These are phyloP conservation scores for Penicillium argentinense DNA, from an alignment of 495 filamentous ascomycete genomes.

Conservation along the genomic window DNA sequence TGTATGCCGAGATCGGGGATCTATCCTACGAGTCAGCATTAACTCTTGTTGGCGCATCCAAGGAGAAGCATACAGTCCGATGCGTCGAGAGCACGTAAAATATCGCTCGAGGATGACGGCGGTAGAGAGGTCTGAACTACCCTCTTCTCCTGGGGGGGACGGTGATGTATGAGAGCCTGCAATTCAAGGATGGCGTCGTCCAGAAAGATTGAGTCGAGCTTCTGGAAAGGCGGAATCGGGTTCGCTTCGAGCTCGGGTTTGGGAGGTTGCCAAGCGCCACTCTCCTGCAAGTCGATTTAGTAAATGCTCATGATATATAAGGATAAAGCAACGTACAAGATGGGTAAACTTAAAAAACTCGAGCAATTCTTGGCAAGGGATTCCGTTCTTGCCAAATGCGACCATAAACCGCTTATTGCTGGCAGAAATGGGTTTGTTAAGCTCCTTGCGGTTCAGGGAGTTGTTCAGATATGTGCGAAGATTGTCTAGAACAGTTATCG, in stretches of 20 bases:
- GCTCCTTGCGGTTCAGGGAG: slow-evolving; percentile 46
- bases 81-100: slow-evolving; percentile 49
- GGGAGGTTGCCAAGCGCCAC: slow-evolving; percentile 49
- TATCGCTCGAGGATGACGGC: slow-evolving; percentile 34
- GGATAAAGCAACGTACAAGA: neutral
- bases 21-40: slow-evolving; percentile 18
- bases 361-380: slow-evolving; percentile 61
- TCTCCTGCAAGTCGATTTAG: slow-evolving; percentile 26
- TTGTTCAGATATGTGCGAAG: slow-evolving; percentile 64
- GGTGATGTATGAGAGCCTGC: slow-evolving; percentile 41
- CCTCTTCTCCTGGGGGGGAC: slow-evolving; percentile 46
- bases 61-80: slow-evolving; percentile 41
- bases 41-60: neutral
- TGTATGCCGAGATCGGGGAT: slow-evolving; percentile 27
- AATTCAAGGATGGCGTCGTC: slow-evolving; percentile 59
- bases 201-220: slow-evolving; percentile 47
- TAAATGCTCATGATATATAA: neutral
- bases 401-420: slow-evolving; percentile 72
- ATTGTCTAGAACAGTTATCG: slow-evolving; percentile 52
- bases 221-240: slow-evolving; percentile 41
- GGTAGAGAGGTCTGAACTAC: slow-evolving; percentile 30
- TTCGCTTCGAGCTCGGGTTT: slow-evolving; percentile 32
- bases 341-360: slow-evolving; percentile 60
- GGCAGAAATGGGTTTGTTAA: slow-evolving; percentile 57
- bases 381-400: slow-evolving; percentile 58